phyloP scores from a whole-genome alignment of 2,329 filamentous ascomycete genomes.

The Colletotrichum lini region DNA sequence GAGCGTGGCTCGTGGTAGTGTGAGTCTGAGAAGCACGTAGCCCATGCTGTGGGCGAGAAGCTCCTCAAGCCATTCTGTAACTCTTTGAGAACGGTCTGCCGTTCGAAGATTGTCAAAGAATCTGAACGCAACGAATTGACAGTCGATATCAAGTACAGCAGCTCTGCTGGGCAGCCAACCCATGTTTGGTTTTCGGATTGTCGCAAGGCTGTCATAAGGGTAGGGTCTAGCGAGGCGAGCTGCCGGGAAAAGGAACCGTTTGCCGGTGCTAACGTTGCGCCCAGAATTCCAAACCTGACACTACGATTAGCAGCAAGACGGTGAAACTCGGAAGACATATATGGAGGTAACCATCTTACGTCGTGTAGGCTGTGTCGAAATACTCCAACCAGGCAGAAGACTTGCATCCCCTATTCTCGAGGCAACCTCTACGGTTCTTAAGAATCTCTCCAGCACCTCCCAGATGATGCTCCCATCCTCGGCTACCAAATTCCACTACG shows the following conservation, averaged over 20 bases:
- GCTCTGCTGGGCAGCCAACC: slow-evolving; percentile 36
- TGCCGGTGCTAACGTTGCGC: slow-evolving; percentile 28
- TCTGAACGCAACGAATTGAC: slow-evolving; percentile 26
- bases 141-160: slow-evolving; percentile 22
- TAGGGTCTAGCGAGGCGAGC: neutral
- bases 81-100: neutral
- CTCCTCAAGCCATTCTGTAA: neutral
- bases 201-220: slow-evolving; percentile 18
- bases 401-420: neutral
- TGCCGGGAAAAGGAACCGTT: neutral
- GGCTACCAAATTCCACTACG: slow-evolving; percentile 34
- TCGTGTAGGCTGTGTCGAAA: slow-evolving; percentile 34
- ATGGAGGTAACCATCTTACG: slow-evolving; percentile 3
- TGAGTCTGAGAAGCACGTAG: slow-evolving; percentile 17
- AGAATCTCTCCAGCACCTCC: slow-evolving; percentile 30
- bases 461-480: slow-evolving; percentile 35
- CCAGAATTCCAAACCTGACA: slow-evolving; percentile 26
- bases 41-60: slow-evolving; percentile 27
- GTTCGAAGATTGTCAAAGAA: neutral
- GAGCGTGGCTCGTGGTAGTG: slow-evolving; percentile 12
- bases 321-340: neutral
- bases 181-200: slow-evolving; percentile 34
- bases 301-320: neutral
- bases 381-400: slow-evolving; percentile 24
- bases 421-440: neutral